Percentiles rank a stretch among this genome's conserved stretches.
Conservation (phyloP, 768 basidiomycete genomes). For the Pulveroboletus frians region DNA sequence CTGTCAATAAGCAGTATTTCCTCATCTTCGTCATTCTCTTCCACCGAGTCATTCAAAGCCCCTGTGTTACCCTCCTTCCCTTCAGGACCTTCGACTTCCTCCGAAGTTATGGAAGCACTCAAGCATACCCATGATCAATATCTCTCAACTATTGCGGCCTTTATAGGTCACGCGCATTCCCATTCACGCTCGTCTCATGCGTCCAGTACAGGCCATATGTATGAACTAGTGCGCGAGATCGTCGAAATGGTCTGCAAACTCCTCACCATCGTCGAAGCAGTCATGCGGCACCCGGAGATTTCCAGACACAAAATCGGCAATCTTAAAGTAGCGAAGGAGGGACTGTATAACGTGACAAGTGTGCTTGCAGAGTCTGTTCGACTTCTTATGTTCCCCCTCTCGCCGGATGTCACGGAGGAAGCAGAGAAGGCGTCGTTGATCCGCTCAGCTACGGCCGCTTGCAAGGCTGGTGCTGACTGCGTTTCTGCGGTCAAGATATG, state of each 20-base stretch:
- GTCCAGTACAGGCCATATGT: conserved; percentile 87
- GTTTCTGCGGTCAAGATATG: conserved; percentile 82
- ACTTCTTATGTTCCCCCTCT: conserved; percentile 54
- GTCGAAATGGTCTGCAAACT: conserved; percentile 91
- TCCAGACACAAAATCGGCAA: conserved; percentile 56
- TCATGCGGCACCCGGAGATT: conserved; percentile 71
- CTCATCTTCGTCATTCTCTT: conserved; percentile 66
- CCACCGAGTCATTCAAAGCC: conserved; percentile 47
- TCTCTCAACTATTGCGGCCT: conserved; percentile 91
- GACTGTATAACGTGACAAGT: conserved; percentile 78
- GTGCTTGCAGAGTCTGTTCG: conserved; percentile 86
- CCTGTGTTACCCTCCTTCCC: conserved; percentile 56
- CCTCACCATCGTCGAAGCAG: conserved; percentile 86
- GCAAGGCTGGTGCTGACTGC: conserved; percentile 86
- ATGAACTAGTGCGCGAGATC: conserved; percentile 91
- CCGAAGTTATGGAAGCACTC: conserved; percentile 70
- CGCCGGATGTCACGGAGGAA: conserved; percentile 60
- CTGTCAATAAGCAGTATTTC: conserved; percentile 66
- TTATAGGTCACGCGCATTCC: conserved; percentile 95
- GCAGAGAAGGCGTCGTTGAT: conserved; percentile 74
- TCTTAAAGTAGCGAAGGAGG: conserved; percentile 69
- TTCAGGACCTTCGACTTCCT: conserved; percentile 61
- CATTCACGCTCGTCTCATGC: conserved; percentile 89
- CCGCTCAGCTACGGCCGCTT: conserved; percentile 79
- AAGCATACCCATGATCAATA: conserved; percentile 85